Base-by-base conservation (phyloP, 2,329 filamentous ascomycete species). In the Aureobasidium namibiae region DNA sequence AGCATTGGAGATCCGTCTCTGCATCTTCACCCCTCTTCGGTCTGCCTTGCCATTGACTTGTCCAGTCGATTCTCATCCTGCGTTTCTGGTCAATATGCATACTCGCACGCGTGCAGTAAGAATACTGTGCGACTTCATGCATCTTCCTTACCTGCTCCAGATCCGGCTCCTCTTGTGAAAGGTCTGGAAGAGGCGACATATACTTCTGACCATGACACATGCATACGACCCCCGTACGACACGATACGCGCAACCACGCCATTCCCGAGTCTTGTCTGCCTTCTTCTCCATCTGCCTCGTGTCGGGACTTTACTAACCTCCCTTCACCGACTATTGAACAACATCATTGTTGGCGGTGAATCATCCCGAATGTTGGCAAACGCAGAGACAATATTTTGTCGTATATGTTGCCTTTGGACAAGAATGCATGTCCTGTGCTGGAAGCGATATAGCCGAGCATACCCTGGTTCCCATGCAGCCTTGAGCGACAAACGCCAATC, bases 401-500 rank as follows among this genome's bases (percentile, higher is more conserved):
- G 14, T 18, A 18, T 9, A 31, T 41, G 31, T 31, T 31, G 24
- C 16, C 9, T 23, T 56, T 56, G 53, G 53, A 41, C 53, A 38
- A 33, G 18, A 39, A 46, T 24, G 41, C 53, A 46, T 56, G 36
- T 24, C 23, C 26, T 14, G 16, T 23, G 13, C 8, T 44, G 11
- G 38, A 36, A 56, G 41, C 53, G 41, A 45, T 14, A 29, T 23
- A 46, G 33, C 26, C 41, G 23, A 56, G 41, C 38, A 46, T 34
- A 56, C 29, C 39, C 52, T 52, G 29, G 39, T 42, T 44, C 16
- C 26, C 39, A 56, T 56, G 39, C 52, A 56, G 29, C 38, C n/a
- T 23, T 42, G 50, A 24, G 4, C 8, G 14, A 4, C 9, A 10
- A 36, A 46, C 13, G 26, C 54, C 54, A 58, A 58, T 58, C 54